Evolutionary conservation across 768 basidiomycete genomes (phyloP), one percentile per base, ranked within the genome.

Genomic region (Termitomyces sp.): DNA sequence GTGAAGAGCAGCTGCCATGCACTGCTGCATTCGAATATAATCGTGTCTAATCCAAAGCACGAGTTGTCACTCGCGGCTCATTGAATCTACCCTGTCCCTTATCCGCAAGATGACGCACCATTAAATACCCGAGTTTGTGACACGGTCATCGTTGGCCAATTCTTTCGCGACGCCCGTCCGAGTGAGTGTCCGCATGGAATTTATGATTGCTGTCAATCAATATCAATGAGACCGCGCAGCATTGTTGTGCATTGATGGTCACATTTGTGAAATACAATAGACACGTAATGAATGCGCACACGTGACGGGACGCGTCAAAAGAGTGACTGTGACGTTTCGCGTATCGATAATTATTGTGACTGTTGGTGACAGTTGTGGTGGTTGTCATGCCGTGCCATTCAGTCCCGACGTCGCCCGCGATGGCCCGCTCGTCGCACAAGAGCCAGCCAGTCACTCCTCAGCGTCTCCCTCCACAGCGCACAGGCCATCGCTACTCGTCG

Each of bases 401-500:
- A 32, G 77, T 79, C 60, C 77, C 77, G 61, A 72, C 77, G 66
- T 79, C 77, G 68, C 77, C 77, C 57, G 72, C 73, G 60, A 72
- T 74, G 68, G 65, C 74, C 57, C 75, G 76, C 67, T 71, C 74
- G 49, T 60, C 68, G 32, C 60, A 62, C 43, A 77, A 72, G 68
- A 65, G 64, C 57, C 70, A 73, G 60, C 87, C 87, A 49, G 79
- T 83, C 49, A 89, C 87, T 34, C 87, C 87, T 44, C 87, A 87
- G 69, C 82, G 87, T 63, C 72, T 77, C 67, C 68, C 78, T 54
- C 18, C n/a, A 31, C 61, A 63, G 53, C 78, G 79, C 53, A 77
- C 79, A 39, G 72, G 72, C 41, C 76, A 78, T 59, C 74, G 74
- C 48, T 72, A 77, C 61, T 74, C 78, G 24, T 61, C 64, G n/a